Evolutionary conservation across 2,329 filamentous ascomycete species (phyloP).

Genomic region (Colletotrichum tropicicola): DNA sequence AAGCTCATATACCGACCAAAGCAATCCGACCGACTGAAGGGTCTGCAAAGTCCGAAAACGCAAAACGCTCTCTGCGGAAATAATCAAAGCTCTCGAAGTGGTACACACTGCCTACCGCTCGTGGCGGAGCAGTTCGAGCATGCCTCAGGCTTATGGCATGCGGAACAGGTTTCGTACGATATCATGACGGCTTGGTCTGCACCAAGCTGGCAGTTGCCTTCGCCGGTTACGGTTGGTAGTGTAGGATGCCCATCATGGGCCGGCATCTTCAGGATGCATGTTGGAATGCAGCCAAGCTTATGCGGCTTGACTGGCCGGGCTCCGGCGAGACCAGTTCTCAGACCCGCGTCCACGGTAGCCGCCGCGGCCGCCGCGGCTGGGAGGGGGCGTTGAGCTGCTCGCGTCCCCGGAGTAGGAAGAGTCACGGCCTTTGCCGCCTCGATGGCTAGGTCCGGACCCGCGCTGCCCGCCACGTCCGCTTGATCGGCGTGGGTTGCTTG

Average conservation of each 20-base stretch:
- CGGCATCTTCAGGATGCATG: not conserved
- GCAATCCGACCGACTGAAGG: not conserved
- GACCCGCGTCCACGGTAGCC: constrained; percentile 49
- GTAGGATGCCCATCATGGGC: not conserved
- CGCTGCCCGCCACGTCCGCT: constrained; percentile 33
- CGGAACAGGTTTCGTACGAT: not conserved
- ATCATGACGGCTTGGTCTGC: not conserved
- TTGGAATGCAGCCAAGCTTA: not conserved
- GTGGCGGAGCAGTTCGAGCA: constrained; percentile 1
- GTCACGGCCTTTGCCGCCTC: constrained; percentile 33
- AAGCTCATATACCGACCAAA: constrained; percentile 17
- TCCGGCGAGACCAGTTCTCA: constrained; percentile 50
- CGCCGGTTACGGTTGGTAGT: constrained; percentile 11
- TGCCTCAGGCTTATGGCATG: not conserved
- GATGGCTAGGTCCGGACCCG: constrained; percentile 28
- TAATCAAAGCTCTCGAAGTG: constrained; percentile 11
- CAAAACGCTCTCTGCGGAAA: constrained; percentile 11
- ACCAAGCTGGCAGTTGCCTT: constrained; percentile 3
- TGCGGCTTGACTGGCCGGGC: constrained; percentile 25
- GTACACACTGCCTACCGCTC: constrained; percentile 17
- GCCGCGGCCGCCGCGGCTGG: constrained; percentile 47
- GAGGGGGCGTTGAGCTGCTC: constrained; percentile 33
- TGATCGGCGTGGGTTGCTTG: constrained; percentile 42
- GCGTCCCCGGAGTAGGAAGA: constrained; percentile 26
- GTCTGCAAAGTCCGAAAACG: constrained; percentile 3